Evolutionary conservation across 202 grass and related monocot genomes (phyloP).

Genomic region (Schoenoplectus triqueter): DNA sequence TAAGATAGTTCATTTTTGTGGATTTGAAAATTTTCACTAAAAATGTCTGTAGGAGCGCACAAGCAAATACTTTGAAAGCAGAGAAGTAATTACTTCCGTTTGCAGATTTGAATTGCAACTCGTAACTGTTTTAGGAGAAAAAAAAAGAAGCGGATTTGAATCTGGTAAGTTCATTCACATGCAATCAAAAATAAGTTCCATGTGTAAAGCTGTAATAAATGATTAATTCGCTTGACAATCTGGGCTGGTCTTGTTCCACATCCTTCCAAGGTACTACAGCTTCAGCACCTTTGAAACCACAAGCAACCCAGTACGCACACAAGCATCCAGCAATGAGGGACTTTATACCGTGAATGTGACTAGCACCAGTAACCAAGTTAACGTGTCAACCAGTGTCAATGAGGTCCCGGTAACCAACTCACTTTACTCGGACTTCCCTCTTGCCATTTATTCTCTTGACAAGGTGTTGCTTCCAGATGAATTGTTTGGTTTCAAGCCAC

Average conservation of each 20-base stretch:
- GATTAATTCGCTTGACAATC: slow-evolving; percentile 36
- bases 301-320: slow-evolving; percentile 53
- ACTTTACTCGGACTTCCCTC: slow-evolving; percentile 48
- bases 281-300: slow-evolving; percentile 46
- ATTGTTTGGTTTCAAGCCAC: slow-evolving; percentile 21
- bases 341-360: slow-evolving; percentile 53
- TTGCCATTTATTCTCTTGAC: slow-evolving; percentile 66
- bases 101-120: neutral
- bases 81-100: neutral
- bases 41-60: neutral
- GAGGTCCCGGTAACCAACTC: slow-evolving; percentile 50
- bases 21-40: neutral
- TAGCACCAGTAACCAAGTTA: slow-evolving; percentile 46
- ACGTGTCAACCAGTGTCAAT: slow-evolving; percentile 59
- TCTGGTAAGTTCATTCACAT: neutral
- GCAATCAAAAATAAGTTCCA: slow-evolving; percentile 27
- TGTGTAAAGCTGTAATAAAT: neutral
- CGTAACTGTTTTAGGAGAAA: neutral
- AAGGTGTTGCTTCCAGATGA: slow-evolving; percentile 47
- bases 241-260: slow-evolving; percentile 47
- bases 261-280: slow-evolving; percentile 56
- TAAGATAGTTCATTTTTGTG: neutral
- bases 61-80: neutral
- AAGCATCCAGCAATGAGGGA: slow-evolving; percentile 45
- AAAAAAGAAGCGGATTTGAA: neutral